Evolutionary conservation across 495 filamentous ascomycete species (phyloP), one percentile per base, ranked within the genome.

Genomic region (Apiosordaria backusii): DNA sequence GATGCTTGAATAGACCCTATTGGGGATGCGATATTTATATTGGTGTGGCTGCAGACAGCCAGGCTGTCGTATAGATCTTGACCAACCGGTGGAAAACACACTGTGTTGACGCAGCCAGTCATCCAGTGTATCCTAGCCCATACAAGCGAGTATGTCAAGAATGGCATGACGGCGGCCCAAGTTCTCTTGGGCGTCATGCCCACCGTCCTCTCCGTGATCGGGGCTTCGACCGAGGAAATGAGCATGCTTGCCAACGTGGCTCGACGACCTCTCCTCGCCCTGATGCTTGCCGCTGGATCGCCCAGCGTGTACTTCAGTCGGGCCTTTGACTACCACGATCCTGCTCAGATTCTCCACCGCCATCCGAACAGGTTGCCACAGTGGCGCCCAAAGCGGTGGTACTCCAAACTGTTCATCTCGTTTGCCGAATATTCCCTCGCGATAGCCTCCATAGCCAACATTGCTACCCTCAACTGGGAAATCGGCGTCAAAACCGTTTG

Each of bases 101-200:
- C 19, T 23, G 52, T 55, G n/a, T 55, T 64, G 23, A 66, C 54
- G 13, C 62, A 65, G 57, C 70, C 65, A 2, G 62, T 72, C 15
- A 65, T 70, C 4, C 24, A 65, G 4, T 75, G 73, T 63, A 57
- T 75, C 59, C 63, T 75, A 7, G 57, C 65, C n/a, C 21, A 64
- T 57, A 68, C 65, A 0, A 26, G 58, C 26, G 67, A 71, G 13
- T 71, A 66, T 23, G 59, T 71, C 61, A 73, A 73, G 55, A 58
- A 54, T 15, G n/a, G 18, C 3, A 64, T 70, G 52, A 61, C 70
- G 3, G 63, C 60, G 13, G 65, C 68, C 16, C 68, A 72, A 27
- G 68, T 73, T 16, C 58, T 75, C 13, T 71, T 73, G 9, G 72
- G 72, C 21, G 61, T 75, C 3, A 61, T 65, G 10, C 72, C 71